Conservation (phyloP, 2,329 filamentous ascomycete species). For the Cyphellophora attinorum region DNA sequence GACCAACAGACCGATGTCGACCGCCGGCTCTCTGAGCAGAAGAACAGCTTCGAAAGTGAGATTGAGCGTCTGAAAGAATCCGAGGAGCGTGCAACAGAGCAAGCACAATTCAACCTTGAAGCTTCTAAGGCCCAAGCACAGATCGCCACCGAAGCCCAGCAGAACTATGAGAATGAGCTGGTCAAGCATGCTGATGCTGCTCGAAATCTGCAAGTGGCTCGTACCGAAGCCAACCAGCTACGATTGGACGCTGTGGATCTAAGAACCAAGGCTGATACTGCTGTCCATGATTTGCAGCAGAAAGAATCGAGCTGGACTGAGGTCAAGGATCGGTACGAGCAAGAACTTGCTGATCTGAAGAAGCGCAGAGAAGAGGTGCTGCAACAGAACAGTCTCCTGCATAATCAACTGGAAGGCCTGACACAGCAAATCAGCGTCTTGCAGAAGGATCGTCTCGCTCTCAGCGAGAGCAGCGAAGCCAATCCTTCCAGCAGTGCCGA, state of each 20-base stretch:
- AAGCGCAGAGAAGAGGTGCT: slow-evolving; percentile 73
- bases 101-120: slow-evolving; percentile 76
- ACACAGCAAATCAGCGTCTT: slow-evolving; percentile 68
- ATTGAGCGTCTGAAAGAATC: slow-evolving; percentile 75
- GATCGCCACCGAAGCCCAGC: slow-evolving; percentile 84
- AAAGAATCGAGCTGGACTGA: slow-evolving; percentile 85
- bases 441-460: slow-evolving; percentile 60
- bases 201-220: slow-evolving; percentile 67
- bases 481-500: slow-evolving; percentile 38
- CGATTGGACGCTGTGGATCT: slow-evolving; percentile 68
- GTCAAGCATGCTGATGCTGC: slow-evolving; percentile 95
- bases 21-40: slow-evolving; percentile 70
- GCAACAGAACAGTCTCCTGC: slow-evolving; percentile 81
- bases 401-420: slow-evolving; percentile 78
- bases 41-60: slow-evolving; percentile 66
- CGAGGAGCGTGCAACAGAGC: slow-evolving; percentile 66
- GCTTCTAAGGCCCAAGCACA: slow-evolving; percentile 88
- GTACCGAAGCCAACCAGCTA: slow-evolving; percentile 70
- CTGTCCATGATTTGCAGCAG: slow-evolving; percentile 66
- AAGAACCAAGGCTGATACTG: slow-evolving; percentile 74
- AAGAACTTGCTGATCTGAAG: slow-evolving; percentile 70
- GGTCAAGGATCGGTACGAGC: slow-evolving; percentile 68
- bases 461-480: slow-evolving; percentile 43
- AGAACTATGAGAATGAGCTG: slow-evolving; percentile 89
- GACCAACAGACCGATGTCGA: slow-evolving; percentile 68